Base-by-base conservation (phyloP, 441 rosid genomes). In the Croton laevigatus region DNA sequence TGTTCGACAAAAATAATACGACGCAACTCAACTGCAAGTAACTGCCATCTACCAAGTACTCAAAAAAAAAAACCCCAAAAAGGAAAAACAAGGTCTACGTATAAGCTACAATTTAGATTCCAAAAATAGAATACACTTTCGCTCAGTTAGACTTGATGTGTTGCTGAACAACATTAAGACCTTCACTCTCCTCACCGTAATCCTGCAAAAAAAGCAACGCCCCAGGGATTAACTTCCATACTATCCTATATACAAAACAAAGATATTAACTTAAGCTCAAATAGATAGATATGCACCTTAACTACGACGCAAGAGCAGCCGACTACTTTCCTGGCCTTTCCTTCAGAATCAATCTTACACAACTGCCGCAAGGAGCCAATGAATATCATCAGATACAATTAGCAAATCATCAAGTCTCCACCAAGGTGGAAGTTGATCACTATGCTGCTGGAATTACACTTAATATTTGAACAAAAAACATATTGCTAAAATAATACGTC, bases 321-420 rank as follows among this genome's bases (percentile, higher is more conserved):
- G 0, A 86, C 86, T 0, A 84, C 86, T 65, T 86, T 86, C 76
- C 87, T 82, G 19, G 89, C 89, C 67, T 86, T 84, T 19, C 87
- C 89, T 72, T 85, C 89, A 0, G 89, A 76, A 51, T 85, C 89
- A 55, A 86, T 86, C 81, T 86, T 86, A 65, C 88, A 86, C 52
- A 84, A 64, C 90, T 86, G 88, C 69, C 69, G 1, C 14, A 8
- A 46, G 45, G 19, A 34, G 1, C 44, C 11, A 59, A 59, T 12
- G 9, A 59, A 55, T 14, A 27, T 49, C 2, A 40, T 63, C 16
- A 63, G 10, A 16, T 32, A n/a, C 19, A 62, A 3, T 54, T 16
- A 6, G 16, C 46, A 32, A n/a, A 59, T 16, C 54, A 32, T 16
- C 62, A 32, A 10, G 34, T 53, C 20, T 0, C 0, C 32, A 58